Conservation (phyloP, 2,329 filamentous ascomycete genomes). For the Xylariomycetidae sp. region DNA sequence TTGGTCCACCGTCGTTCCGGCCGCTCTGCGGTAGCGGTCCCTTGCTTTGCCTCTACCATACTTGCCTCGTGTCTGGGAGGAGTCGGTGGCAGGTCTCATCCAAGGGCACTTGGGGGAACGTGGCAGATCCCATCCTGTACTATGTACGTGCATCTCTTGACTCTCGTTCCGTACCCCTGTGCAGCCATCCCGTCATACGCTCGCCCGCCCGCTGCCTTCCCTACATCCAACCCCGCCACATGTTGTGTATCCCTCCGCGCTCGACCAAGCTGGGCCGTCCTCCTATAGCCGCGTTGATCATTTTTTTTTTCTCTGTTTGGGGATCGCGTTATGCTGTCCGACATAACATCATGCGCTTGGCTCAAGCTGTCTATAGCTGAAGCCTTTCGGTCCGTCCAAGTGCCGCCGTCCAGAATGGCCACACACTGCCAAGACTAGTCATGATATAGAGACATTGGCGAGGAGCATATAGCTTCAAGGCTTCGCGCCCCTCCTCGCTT, state of each 20-base stretch:
- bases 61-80: slow-evolving; percentile 21
- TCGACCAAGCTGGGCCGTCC: slow-evolving; percentile 31
- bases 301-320: slow-evolving; percentile 27
- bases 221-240: slow-evolving; percentile 32
- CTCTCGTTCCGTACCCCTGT: slow-evolving; percentile 28
- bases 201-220: slow-evolving; percentile 23
- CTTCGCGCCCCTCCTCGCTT: slow-evolving; percentile 23
- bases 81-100: slow-evolving; percentile 16
- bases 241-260: slow-evolving; percentile 28
- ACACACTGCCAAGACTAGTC: slow-evolving; percentile 27
- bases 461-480: slow-evolving; percentile 25
- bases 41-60: slow-evolving; percentile 24
- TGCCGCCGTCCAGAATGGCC: slow-evolving; percentile 29
- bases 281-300: slow-evolving; percentile 32
- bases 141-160: slow-evolving; percentile 25
- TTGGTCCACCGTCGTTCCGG: slow-evolving; percentile 34
- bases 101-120: slow-evolving; percentile 17
- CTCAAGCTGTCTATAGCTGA: slow-evolving; percentile 29
- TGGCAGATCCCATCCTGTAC: no score
- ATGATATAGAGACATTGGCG: slow-evolving; percentile 27
- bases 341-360: slow-evolving; percentile 33
- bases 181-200: no score
- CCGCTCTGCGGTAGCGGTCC: slow-evolving; percentile 23
- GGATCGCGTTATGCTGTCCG: slow-evolving; percentile 32
- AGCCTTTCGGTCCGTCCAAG: slow-evolving; percentile 34